Conservation (phyloP, 495 filamentous ascomycete genomes). For the Trichoderma erinaceum region DNA sequence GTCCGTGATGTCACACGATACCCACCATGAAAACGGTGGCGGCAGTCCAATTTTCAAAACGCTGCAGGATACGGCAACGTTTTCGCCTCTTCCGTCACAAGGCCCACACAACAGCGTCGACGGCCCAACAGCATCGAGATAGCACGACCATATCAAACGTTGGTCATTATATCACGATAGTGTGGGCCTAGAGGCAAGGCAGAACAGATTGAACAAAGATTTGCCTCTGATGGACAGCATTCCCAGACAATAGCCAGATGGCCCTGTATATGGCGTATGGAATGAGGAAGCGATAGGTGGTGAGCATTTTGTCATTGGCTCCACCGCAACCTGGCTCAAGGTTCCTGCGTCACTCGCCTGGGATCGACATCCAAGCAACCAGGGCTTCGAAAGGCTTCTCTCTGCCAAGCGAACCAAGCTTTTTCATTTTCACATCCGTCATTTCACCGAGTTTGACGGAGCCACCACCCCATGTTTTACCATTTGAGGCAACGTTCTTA, state of each 20-base stretch:
- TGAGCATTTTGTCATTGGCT: not conserved
- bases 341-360: constrained; percentile 1
- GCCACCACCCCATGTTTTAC: not conserved
- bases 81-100: constrained; percentile 11
- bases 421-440: not conserved
- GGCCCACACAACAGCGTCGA: not conserved
- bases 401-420: constrained; percentile 5
- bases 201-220: no score
- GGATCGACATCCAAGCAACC: not conserved
- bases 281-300: not conserved
- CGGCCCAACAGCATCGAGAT: not conserved
- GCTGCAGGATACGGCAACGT: not conserved
- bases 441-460: not conserved
- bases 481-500: not conserved
- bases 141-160: not conserved
- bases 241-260: no score
- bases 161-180: no score
- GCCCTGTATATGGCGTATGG: not conserved
- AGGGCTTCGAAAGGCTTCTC: not conserved
- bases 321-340: not conserved
- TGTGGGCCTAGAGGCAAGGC: no score
- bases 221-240: no score
- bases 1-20: not conserved
- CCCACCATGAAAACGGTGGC: constrained; percentile 3
- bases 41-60: not conserved